These are phyloP conservation scores for Chlorencoelia australis DNA, from an alignment of 2,329 filamentous ascomycete genomes.

Conservation along the genomic window DNA sequence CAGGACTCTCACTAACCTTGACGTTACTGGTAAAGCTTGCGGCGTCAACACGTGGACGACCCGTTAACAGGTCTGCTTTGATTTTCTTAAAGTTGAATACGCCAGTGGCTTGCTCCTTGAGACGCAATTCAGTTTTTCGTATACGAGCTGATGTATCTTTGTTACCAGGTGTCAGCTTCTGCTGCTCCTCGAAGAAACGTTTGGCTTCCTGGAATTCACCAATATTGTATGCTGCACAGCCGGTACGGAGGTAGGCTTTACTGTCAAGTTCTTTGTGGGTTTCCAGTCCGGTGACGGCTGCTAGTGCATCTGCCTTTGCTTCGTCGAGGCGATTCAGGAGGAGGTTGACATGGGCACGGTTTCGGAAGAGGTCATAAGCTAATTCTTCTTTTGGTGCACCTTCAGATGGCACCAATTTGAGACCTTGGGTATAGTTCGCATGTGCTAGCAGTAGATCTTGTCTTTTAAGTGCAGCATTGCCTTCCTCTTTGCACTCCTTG, in stretches of 20 bases:
- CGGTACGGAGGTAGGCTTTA: slow-evolving; percentile 31
- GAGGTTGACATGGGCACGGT: slow-evolving; percentile 29
- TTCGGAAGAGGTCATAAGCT: slow-evolving; percentile 23
- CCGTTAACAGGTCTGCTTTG: slow-evolving; percentile 28
- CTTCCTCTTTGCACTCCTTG: slow-evolving; percentile 20
- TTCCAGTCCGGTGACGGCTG: slow-evolving; percentile 22
- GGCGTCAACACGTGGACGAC: slow-evolving; percentile 35
- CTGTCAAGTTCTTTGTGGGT: slow-evolving; percentile 18
- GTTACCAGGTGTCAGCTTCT: slow-evolving; percentile 22
- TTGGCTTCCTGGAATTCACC: slow-evolving; percentile 26
- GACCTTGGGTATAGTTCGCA: slow-evolving; percentile 23
- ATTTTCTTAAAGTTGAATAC: slow-evolving; percentile 32
- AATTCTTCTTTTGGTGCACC: slow-evolving; percentile 14
- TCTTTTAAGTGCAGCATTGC: slow-evolving; percentile 22
- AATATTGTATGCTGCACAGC: slow-evolving; percentile 29
- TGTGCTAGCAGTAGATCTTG: slow-evolving; percentile 17
- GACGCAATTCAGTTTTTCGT: slow-evolving; percentile 20
- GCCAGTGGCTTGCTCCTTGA: slow-evolving; percentile 32
- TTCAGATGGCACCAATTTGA: slow-evolving; percentile 10
- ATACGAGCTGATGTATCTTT: slow-evolving; percentile 11
- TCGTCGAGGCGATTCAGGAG: slow-evolving; percentile 27
- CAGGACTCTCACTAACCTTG: slow-evolving; percentile 31
- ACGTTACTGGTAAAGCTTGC: slow-evolving; percentile 37
- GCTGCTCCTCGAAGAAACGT: slow-evolving; percentile 13
- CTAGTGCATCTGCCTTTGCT: slow-evolving; percentile 24